Conservation (phyloP, 371 early-diverging fungal species). For the Apophysomyces variabilis region DNA sequence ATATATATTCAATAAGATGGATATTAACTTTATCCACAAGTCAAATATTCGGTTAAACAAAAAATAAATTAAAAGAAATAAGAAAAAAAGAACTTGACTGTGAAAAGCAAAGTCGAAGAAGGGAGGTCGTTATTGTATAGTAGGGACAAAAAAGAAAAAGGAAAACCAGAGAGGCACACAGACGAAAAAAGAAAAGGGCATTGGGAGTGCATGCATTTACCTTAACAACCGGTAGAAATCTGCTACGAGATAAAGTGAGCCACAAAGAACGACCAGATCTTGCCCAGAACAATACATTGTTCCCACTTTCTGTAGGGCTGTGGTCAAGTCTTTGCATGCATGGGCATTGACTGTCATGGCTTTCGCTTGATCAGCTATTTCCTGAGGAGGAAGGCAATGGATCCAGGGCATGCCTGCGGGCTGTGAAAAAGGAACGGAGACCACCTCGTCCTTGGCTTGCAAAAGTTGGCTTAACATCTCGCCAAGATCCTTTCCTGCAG, state of each 20-base stretch:
- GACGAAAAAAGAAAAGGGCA: background rate
- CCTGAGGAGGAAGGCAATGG: conserved; percentile 45
- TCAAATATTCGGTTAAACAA: no score
- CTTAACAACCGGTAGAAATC: conserved; percentile 61
- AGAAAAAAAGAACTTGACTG: background rate
- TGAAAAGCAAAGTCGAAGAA: background rate
- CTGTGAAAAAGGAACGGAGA: conserved; percentile 71
- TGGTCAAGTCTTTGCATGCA: conserved; percentile 25
- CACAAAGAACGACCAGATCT: conserved; percentile 73
- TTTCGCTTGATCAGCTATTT: conserved; percentile 35
- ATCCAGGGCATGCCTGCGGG: conserved; percentile 94
- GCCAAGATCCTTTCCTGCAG: conserved; percentile 70
- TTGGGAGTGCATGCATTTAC: conserved; percentile 6
- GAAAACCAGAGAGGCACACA: background rate
- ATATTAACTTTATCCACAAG: no score
- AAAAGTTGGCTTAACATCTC: conserved; percentile 63
- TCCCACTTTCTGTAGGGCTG: conserved; percentile 28
- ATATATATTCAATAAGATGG: background rate
- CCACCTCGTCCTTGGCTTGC: conserved; percentile 59
- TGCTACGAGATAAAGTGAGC: conserved; percentile 87
- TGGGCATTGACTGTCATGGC: conserved; percentile 16
- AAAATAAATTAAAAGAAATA: no score
- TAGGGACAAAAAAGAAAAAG: background rate
- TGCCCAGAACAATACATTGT: conserved; percentile 18
- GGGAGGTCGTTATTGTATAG: background rate